Conservation (phyloP, 306 rosid species). For the Begonia loranthoides region DNA sequence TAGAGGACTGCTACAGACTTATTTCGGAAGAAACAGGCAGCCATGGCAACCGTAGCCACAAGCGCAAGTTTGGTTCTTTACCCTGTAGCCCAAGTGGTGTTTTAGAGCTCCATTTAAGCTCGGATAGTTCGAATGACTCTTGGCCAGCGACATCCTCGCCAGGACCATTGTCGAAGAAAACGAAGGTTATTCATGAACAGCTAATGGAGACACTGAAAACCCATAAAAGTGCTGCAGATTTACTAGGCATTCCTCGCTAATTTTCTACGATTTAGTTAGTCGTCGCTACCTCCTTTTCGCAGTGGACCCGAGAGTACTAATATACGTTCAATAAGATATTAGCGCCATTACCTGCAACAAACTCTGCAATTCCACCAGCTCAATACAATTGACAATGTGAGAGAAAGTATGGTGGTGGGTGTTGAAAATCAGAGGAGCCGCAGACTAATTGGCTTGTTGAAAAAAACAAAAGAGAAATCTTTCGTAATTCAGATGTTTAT, state of each 20-base stretch:
- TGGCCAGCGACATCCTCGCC: constrained; percentile 52
- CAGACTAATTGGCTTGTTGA: too few relatives aligned
- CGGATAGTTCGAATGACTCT: constrained; percentile 58
- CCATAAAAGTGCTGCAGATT: constrained; percentile 10
- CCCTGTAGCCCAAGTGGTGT: constrained; percentile 77
- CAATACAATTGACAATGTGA: constrained; percentile 5
- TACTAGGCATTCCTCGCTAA: constrained; percentile 25
- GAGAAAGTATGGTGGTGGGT: neutral
- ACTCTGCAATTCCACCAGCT: constrained; percentile 25
- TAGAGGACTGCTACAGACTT: constrained; percentile 49
- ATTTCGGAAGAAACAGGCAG: constrained; percentile 23
- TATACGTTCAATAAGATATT: constrained; percentile 24
- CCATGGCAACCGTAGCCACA: constrained; percentile 19
- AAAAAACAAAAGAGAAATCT: too few relatives aligned
- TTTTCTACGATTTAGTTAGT: constrained; percentile 1
- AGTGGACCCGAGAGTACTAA: constrained; percentile 8
- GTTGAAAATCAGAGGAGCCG: too few relatives aligned
- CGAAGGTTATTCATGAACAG: constrained; percentile 23
- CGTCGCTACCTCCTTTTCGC: constrained; percentile 4
- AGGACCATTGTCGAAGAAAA: constrained; percentile 56
- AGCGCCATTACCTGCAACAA: constrained; percentile 50
- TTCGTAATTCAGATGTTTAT: too few relatives aligned
- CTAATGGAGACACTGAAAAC: constrained; percentile 2
- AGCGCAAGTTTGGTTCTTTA: constrained; percentile 42
- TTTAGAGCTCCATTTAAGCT: constrained; percentile 55